Conservation (phyloP, 1,284 basidiomycete genomes). For the Rhodofomes roseus region DNA sequence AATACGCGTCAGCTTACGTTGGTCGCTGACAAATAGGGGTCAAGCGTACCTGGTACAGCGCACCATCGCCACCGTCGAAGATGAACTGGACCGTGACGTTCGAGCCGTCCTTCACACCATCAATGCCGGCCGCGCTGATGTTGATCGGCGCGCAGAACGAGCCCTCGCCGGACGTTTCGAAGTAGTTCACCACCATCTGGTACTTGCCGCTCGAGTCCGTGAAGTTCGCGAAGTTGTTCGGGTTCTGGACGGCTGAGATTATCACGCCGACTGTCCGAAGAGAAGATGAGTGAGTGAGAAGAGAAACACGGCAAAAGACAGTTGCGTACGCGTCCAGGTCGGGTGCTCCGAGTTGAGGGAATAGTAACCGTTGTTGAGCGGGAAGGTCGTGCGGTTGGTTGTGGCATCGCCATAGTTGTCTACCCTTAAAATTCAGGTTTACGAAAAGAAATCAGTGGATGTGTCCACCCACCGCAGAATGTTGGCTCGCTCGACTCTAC, state of each 20-base stretch:
- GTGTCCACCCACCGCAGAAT: conserved; percentile 45
- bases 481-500: conserved; percentile 50
- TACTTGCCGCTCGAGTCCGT: conserved; percentile 19
- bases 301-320: conserved; percentile 4
- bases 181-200: conserved; percentile 40
- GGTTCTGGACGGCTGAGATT: conserved; percentile 52
- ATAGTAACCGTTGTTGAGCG: conserved; percentile 53
- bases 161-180: conserved; percentile 50
- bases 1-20: neutral
- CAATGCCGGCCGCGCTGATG: conserved; percentile 45
- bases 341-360: conserved; percentile 56
- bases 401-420: conserved; percentile 48
- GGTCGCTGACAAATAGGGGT: neutral
- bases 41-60: conserved; percentile 54
- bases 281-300: neutral
- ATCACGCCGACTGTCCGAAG: conserved; percentile 44
- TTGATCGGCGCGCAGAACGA: conserved; percentile 60
- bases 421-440: conserved; percentile 21
- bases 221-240: conserved; percentile 59
- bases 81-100: conserved; percentile 62
- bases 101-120: conserved; percentile 47
- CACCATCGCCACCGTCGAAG: conserved; percentile 63
- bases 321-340: conserved; percentile 50
- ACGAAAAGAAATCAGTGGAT: neutral
- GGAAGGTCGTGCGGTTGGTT: conserved; percentile 56